phyloP scores from a whole-genome alignment of 2,329 filamentous ascomycete genomes.

The Diaporthe caulivora region DNA sequence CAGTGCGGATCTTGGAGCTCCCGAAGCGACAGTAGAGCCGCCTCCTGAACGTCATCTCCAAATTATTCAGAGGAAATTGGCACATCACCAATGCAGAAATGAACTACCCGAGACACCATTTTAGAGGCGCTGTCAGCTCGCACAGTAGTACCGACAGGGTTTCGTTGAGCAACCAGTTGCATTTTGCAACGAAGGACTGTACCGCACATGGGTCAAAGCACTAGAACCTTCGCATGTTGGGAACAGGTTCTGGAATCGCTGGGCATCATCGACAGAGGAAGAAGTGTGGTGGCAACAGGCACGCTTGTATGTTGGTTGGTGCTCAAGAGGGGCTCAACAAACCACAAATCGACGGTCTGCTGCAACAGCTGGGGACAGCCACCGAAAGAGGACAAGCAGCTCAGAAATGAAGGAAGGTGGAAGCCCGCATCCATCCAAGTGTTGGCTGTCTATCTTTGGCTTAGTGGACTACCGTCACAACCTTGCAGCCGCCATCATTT shows the following conservation, averaged over 20 bases:
- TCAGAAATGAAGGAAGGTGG: background rate
- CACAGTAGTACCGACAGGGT: constrained; percentile 18
- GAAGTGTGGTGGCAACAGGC: background rate
- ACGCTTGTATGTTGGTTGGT: constrained; percentile 4
- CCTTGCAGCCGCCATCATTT: background rate
- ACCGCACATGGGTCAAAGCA: background rate
- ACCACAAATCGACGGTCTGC: background rate
- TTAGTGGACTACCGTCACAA: background rate
- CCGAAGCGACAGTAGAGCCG: background rate
- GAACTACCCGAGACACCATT: background rate
- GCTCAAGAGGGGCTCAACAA: background rate
- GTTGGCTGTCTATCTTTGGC: background rate
- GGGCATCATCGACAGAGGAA: background rate
- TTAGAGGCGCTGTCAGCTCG: background rate
- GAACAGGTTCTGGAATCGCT: background rate
- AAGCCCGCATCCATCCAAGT: background rate
- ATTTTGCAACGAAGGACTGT: too few relatives aligned
- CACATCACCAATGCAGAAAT: background rate
- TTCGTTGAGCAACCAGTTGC: background rate
- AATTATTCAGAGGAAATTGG: background rate
- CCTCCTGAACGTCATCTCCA: background rate
- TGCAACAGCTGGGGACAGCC: background rate
- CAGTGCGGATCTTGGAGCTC: background rate
- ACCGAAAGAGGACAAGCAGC: background rate
- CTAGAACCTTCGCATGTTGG: background rate